phyloP scores from a whole-genome alignment of 176 grass and related monocot genomes.

The Lolium multiflorum region DNA sequence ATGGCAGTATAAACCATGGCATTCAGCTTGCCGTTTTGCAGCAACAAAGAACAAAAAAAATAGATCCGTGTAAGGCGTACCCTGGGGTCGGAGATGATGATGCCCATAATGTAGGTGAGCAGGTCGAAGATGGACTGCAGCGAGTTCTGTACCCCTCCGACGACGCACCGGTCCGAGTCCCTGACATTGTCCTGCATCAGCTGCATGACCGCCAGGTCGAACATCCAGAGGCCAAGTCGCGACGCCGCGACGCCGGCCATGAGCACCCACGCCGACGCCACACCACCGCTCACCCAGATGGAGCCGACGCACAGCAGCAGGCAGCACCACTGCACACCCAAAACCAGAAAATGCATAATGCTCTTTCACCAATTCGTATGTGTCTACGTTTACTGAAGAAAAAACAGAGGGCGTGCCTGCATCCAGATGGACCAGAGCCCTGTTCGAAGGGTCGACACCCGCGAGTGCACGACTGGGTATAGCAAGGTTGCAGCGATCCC shows the following conservation, averaged over 20 bases:
- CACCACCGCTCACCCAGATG: conserved; percentile 51
- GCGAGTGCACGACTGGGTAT: conserved; percentile 68
- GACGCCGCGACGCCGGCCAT: conserved; percentile 86
- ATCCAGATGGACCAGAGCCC: conserved; percentile 92
- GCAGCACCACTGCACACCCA: conserved; percentile 71
- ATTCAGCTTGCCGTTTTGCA: neutral
- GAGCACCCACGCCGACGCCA: conserved; percentile 79
- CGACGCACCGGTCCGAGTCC: conserved; percentile 77
- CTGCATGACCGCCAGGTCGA: conserved; percentile 85
- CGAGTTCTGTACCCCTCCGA: conserved; percentile 89
- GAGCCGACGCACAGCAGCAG: conserved; percentile 77
- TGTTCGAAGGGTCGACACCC: conserved; percentile 71
- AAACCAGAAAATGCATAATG: neutral
- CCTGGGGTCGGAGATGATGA: conserved; percentile 90
- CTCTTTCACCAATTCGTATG: neutral
- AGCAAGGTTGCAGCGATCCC: conserved; percentile 80
- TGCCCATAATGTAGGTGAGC: conserved; percentile 89
- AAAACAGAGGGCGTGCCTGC: conserved; percentile 30
- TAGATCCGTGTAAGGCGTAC: no score
- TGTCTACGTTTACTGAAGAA: neutral
- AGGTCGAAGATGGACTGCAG: conserved; percentile 90
- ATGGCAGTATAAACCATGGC: no score
- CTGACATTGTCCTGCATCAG: conserved; percentile 84
- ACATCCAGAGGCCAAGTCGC: conserved; percentile 94
- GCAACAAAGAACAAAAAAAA: no score